These are phyloP conservation scores for Simmondsia chinensis DNA, from an alignment of 148 eudicot species.

Conservation along the genomic window DNA sequence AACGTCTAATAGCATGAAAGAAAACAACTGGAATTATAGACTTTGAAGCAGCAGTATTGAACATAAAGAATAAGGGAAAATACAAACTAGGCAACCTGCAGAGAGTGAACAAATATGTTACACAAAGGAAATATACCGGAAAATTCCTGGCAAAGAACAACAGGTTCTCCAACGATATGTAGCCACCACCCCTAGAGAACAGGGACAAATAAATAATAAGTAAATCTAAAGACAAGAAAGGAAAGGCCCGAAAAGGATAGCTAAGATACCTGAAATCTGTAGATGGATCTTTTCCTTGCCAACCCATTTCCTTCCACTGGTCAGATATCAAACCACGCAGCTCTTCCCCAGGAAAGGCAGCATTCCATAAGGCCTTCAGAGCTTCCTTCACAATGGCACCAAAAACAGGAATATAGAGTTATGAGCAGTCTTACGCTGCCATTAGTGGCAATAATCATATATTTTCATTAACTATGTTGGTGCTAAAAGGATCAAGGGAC, in stretches of 20 bases:
- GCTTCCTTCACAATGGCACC: conserved; percentile 46
- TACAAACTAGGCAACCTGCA: no score
- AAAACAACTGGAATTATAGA: no score
- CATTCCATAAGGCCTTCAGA: conserved; percentile 76
- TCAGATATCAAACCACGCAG: conserved; percentile 76
- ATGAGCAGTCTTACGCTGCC: conserved; percentile 1
- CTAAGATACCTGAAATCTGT: conserved; percentile 76
- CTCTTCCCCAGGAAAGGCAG: conserved; percentile 81
- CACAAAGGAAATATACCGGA: conserved; percentile 41
- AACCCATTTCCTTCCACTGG: conserved; percentile 99
- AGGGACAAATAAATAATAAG: conserved; percentile 6
- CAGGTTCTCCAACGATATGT: conserved; percentile 85
- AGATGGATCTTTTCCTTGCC: conserved; percentile 99
- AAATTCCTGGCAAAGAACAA: conserved; percentile 74
- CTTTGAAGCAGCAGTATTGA: no score
- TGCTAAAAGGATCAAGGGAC: no score
- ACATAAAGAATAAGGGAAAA: no score
- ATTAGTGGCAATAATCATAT: no score
- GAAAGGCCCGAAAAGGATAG: background rate
- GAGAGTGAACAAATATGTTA: no score
- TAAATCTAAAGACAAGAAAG: conserved; percentile 2
- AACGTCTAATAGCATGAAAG: no score
- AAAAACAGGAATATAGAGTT: background rate
- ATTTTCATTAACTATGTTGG: no score
- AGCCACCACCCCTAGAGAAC: conserved; percentile 87